A percentile compares a stretch with the other conserved stretches of the same genome.
Evolutionary conservation across 441 rosid genomes (phyloP).

Genomic region (Gossypium schwendimanii): DNA sequence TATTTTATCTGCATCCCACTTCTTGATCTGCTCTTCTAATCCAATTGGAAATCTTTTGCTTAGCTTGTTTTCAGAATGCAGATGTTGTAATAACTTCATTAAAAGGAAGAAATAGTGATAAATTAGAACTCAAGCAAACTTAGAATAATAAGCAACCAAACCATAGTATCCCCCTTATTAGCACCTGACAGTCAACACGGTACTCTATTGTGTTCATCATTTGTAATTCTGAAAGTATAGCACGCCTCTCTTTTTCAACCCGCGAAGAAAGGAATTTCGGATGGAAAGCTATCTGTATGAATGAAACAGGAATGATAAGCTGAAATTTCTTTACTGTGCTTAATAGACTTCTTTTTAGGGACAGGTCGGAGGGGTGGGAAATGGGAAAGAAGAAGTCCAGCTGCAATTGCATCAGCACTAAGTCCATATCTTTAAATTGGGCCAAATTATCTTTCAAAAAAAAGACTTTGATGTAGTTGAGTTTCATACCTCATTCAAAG

Average conservation of each 20-base stretch:
- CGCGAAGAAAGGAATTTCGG: conserved; percentile 93
- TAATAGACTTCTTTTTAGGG: background rate
- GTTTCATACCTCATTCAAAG: conserved; percentile 79
- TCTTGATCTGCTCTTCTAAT: conserved; percentile 94
- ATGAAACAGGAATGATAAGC: conserved; percentile 11
- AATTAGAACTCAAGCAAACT: conserved; percentile 12
- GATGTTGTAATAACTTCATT: conserved; percentile 77
- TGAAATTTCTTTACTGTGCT: background rate
- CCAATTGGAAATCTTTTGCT: conserved; percentile 99
- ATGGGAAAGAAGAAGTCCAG: conserved; percentile 2
- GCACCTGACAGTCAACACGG: conserved; percentile 99
- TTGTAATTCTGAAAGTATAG: conserved; percentile 97
- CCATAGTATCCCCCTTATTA: conserved; percentile 9
- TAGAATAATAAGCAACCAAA: conserved; percentile 18
- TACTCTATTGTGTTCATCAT: conserved; percentile 99
- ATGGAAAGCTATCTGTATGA: conserved; percentile 81
- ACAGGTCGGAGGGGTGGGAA: background rate
- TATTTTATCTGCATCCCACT: conserved; percentile 98
- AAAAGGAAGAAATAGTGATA: conserved; percentile 21
- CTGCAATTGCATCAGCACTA: background rate
- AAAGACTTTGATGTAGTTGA: background rate
- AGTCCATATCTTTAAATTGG: conserved; percentile 1
- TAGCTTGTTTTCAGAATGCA: conserved; percentile 98
- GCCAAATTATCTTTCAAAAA: background rate
- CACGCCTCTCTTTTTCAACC: conserved; percentile 96